These are phyloP conservation scores for Colletotrichum siamense DNA, from an alignment of 2,329 filamentous ascomycete genomes.

Conservation along the genomic window DNA sequence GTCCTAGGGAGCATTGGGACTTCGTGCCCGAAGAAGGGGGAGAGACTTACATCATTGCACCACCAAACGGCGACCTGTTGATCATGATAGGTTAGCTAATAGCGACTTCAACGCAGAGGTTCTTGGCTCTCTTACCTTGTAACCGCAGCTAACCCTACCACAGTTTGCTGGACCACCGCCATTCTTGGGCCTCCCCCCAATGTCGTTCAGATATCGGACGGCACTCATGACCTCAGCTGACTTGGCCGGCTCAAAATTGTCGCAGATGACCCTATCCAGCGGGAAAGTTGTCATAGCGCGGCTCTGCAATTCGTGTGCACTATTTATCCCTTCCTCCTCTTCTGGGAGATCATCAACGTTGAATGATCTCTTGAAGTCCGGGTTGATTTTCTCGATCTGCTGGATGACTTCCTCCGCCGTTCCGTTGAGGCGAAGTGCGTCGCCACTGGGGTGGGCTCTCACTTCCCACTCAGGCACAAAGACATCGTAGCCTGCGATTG, in stretches of 20 bases:
- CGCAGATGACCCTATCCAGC: not conserved
- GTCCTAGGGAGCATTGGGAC: accelerated
- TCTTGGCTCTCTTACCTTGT: not conserved
- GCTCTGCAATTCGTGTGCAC: not conserved
- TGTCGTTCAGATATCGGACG: not conserved
- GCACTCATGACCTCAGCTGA: not conserved
- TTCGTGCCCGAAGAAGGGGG: not conserved
- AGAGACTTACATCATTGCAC: not conserved
- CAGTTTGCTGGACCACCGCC: not conserved
- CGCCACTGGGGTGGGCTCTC: constrained; percentile 15
- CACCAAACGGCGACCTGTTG: not conserved
- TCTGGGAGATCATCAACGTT: not conserved
- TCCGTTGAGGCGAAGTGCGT: not conserved
- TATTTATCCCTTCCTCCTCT: not conserved
- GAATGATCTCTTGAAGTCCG: not conserved
- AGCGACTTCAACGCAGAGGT: not conserved
- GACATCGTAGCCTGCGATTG: not conserved
- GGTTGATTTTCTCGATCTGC: not conserved
- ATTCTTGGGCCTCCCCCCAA: not conserved
- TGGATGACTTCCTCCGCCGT: not conserved
- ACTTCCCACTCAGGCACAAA: constrained; percentile 20
- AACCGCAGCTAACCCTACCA: not conserved
- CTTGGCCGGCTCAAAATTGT: not conserved
- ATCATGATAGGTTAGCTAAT: not conserved
- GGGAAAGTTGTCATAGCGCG: not conserved